Percentiles rank a stretch among this genome's conserved stretches.
These are phyloP conservation scores for Cyberlindnera amylophila DNA, from an alignment of 805 yeast species.

Conservation along the genomic window DNA sequence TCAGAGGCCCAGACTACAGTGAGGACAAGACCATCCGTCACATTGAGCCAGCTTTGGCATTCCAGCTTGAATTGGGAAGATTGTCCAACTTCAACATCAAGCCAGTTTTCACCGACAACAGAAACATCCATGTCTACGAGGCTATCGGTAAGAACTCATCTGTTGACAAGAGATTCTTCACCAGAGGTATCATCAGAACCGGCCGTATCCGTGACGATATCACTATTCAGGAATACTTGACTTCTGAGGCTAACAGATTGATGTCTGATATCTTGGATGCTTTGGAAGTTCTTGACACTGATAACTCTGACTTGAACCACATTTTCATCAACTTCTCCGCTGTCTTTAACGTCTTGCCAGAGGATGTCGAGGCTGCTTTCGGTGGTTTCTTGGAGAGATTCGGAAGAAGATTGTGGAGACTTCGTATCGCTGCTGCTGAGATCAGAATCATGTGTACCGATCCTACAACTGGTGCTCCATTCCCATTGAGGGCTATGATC, in stretches of 20 bases:
- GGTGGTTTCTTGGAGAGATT: conserved; percentile 97
- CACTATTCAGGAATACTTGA: conserved; percentile 87
- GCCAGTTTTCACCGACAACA: conserved; percentile 93
- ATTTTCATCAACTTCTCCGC: conserved; percentile 96
- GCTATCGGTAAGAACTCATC: conserved; percentile 93
- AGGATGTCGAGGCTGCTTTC: conserved; percentile 95
- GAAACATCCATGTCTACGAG: conserved; percentile 96
- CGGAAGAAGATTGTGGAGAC: conserved; percentile 94
- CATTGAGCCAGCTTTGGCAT: conserved; percentile 96
- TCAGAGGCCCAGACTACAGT: conserved; percentile 77
- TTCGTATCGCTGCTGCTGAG: conserved; percentile 96
- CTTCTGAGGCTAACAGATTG: conserved; percentile 92
- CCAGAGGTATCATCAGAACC: conserved; percentile 95
- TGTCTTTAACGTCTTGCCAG: conserved; percentile 89
- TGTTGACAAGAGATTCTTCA: conserved; percentile 91
- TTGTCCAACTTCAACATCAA: conserved; percentile 91
- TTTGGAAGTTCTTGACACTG: conserved; percentile 87
- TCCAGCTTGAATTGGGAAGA: conserved; percentile 92
- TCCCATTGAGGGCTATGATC: conserved; percentile 95
- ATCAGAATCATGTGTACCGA: conserved; percentile 94
- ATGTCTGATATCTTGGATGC: conserved; percentile 96
- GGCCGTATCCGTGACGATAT: conserved; percentile 93
- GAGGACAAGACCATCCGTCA: conserved; percentile 96
- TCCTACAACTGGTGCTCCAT: conserved; percentile 79
- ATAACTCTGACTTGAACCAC: conserved; percentile 94